Evolutionary conservation across 345 rosid genomes (phyloP).

Genomic region (Lepidium africanum): DNA sequence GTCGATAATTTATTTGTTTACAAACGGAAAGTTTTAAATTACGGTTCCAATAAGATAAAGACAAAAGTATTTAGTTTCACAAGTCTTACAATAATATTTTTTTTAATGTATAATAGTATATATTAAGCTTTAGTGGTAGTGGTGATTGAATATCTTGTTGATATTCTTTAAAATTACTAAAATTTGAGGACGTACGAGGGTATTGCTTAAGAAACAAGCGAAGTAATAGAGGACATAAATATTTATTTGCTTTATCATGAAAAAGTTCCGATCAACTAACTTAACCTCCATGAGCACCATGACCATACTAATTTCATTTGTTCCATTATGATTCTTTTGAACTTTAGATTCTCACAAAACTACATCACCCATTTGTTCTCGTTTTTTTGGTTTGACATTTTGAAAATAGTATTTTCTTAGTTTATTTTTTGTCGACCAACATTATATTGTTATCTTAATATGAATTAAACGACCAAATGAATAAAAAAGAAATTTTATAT

Average conservation of each 20-base stretch:
- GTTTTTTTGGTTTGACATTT: conserved; percentile 1
- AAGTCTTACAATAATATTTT: no score
- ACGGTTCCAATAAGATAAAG: background rate
- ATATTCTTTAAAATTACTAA: background rate
- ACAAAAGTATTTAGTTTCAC: background rate
- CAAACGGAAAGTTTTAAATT: background rate
- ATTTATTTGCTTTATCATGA: conserved; percentile 8
- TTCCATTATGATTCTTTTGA: background rate
- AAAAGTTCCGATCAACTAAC: conserved; percentile 22
- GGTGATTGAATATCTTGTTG: background rate
- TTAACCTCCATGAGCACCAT: conserved; percentile 19
- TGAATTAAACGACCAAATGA: no score
- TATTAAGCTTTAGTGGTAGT: no score
- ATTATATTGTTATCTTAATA: no score
- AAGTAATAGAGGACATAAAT: conserved; percentile 4
- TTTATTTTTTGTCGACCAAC: no score
- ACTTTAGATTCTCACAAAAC: conserved; percentile 2
- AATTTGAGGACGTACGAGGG: background rate
- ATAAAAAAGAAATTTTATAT: no score
- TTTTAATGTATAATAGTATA: no score
- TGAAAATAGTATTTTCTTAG: background rate
- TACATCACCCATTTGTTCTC: background rate
- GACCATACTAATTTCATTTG: background rate
- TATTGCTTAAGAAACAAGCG: conserved; percentile 18
- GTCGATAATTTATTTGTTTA: background rate